Evolutionary conservation across 176 grass and related monocot species (phyloP), one percentile per base, ranked within the genome.

Genomic region (Tillandsia fasciculata): DNA sequence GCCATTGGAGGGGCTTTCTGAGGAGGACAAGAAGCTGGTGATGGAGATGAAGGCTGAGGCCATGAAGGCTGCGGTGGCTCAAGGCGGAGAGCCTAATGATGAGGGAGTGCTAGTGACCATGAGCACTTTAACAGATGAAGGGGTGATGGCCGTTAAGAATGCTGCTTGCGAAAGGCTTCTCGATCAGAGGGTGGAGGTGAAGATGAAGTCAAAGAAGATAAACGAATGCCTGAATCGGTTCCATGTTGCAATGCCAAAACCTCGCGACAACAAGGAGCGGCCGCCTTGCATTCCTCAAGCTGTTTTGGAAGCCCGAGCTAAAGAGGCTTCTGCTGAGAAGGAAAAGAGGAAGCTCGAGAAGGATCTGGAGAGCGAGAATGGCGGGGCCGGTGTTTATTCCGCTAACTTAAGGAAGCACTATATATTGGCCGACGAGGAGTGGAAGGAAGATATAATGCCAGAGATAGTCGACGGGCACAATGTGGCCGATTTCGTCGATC

Each of bases 331-430:
- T 76, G 81, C 65, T 74, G 72, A 76, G 12, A 87, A 87, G 66
- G 84, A 87, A 65, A 91, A 84, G 54, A 83, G 68, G 72, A 87
- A 87, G 70, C 88, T 91, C 28, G 81, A 91, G 75, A 82, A 79
- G 67, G 84, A 87, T 77, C 66, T 85, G 11, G 78, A 85, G 74
- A 66, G 86, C 53, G 89, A 86, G 71, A 92, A 86, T 86, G 89
- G 89, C 78, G 89, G 85, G 78, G 89, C 90, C 76, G 90, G 90
- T 11, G 86, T 92, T 12, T 92, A 92, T 88, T 92, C 90, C 67
- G 82, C 77, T n/a, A 92, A 72, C 58, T 70, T 92, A 11, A 88
- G 72, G 73, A 92, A 92, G 59, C 90, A 76, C 70, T 89, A 92
- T 70, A 12, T 92, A 1, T 81, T 92, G 86, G 71, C 82, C n/a